These are phyloP conservation scores for Trametes meyenii DNA, from an alignment of 768 basidiomycete species.

Conservation along the genomic window DNA sequence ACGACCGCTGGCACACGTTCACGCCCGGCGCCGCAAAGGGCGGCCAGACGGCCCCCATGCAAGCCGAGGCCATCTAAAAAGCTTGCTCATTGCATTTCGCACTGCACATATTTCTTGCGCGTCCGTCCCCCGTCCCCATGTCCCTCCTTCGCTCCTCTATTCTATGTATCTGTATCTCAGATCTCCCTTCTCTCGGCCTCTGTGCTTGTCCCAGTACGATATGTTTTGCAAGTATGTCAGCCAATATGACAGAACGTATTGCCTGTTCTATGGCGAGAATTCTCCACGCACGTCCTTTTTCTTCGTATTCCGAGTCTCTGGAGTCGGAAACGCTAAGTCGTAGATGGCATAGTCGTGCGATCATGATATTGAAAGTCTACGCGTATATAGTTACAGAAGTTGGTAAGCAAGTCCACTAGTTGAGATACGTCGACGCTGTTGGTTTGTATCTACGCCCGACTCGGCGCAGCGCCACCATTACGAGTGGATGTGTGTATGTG, in stretches of 20 bases:
- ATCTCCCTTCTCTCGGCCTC: neutral
- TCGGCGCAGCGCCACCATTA: constrained; percentile 8
- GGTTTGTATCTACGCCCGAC: constrained; percentile 1
- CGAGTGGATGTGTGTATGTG: neutral
- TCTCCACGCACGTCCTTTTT: too few species aligned
- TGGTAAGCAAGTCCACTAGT: neutral
- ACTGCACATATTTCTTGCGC: neutral
- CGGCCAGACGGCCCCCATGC: constrained; percentile 69
- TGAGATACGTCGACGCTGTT: neutral
- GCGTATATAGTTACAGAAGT: constrained; percentile 4
- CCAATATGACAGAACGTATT: neutral
- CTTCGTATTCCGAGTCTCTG: too few species aligned
- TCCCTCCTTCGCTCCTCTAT: neutral
- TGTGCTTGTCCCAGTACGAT: constrained; percentile 8
- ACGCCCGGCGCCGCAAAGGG: constrained; percentile 88
- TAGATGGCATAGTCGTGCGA: neutral
- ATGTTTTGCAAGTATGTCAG: constrained; percentile 5
- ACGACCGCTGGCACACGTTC: constrained; percentile 95
- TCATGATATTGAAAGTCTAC: neutral
- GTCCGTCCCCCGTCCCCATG: neutral
- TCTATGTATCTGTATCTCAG: constrained; percentile 17
- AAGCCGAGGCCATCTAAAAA: constrained; percentile 47
- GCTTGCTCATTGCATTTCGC: neutral
- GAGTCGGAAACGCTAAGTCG: too few species aligned
- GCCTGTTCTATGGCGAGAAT: neutral